phyloP scores from a whole-genome alignment of 2,329 filamentous ascomycete species.

The Pyricularia grisea region DNA sequence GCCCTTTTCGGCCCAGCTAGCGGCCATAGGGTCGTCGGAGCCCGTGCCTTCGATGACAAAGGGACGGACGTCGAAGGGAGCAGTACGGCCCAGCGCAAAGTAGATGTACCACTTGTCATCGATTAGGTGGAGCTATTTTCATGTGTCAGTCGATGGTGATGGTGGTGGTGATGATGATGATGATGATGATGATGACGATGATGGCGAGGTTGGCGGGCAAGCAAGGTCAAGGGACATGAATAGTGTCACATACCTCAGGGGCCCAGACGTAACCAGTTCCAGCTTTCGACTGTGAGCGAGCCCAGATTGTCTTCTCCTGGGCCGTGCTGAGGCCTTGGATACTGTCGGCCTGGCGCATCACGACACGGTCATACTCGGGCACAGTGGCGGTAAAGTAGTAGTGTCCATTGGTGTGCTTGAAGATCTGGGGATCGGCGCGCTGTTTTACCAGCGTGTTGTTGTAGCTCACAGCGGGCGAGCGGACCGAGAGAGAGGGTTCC shows the following conservation, averaged over 20 bases:
- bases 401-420: slow-evolving; percentile 15
- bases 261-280: slow-evolving; percentile 11
- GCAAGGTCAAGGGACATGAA: no score
- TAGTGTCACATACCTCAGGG: slow-evolving; percentile 9
- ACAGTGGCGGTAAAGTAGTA: slow-evolving; percentile 13
- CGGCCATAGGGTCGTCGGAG: slow-evolving; percentile 13
- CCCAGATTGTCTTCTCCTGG: slow-evolving; percentile 7
- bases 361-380: slow-evolving; percentile 10
- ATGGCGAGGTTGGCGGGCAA: no score
- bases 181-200: no score
- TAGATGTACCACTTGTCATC: slow-evolving; percentile 13
- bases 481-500: background rate
- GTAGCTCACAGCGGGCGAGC: slow-evolving; percentile 16
- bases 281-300: slow-evolving; percentile 7
- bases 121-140: background rate
- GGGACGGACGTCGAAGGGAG: slow-evolving; percentile 9
- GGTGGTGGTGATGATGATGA: no score
- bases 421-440: slow-evolving; percentile 20
- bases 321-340: slow-evolving; percentile 12
- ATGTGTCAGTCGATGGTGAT: background rate
- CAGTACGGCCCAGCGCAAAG: slow-evolving; percentile 23
- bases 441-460: slow-evolving; percentile 18
- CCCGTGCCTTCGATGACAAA: slow-evolving; percentile 20
- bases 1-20: slow-evolving; percentile 19
- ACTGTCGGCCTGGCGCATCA: slow-evolving; percentile 9